Evolutionary conservation across 495 filamentous ascomycete species (phyloP), one percentile per base, ranked within the genome.

Genomic region (Neurospora sp.): DNA sequence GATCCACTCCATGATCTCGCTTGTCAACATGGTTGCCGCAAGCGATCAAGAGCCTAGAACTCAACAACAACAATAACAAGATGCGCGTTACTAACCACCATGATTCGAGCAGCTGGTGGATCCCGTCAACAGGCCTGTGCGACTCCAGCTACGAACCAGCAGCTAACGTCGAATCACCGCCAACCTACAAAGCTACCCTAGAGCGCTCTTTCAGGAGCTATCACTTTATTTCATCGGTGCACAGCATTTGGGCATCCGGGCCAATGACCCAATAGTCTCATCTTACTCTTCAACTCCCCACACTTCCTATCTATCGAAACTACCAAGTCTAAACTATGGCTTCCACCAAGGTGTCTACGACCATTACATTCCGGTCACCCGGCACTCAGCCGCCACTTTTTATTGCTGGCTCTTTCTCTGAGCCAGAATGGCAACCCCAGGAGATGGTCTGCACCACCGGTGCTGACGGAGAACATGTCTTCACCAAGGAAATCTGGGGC

Each of bases 401-500:
- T 76, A 81, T 93, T 18, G 90, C 89, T 14, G 91, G 89, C 18
- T 88, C 89, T 20, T 89, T 93, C 78, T 89, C 89, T 20, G 80
- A 87, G 31, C 90, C 90, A 46, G 82, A 86, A 82, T 93, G 91
- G 91, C 78, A 87, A 40, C 84, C 86, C 5, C 76, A 87, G 23
- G 89, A 92, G 82, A 89, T 93, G 87, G 78, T 84, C 27, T 83
- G 82, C 70, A 83, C 80, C 9, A 75, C 79, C 18, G 77, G 86
- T 35, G 82, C 83, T 12, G 77, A 84, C 41, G 83, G 83, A 3
- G 83, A 83, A 42, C 78, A 85, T 74, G 42, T 79, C 20, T 88
- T 86, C 73, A 81, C 75, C 20, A 85, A 87, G 44, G 83, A 86
- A 31, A 77, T 90, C 39, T 77, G 82, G 38, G 84, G 79, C 12